A percentile compares a stretch with the other conserved stretches of the same genome.
Evolutionary conservation across 75 land plant genomes (phyloP).

Genomic region (Pinus albicaulis): DNA sequence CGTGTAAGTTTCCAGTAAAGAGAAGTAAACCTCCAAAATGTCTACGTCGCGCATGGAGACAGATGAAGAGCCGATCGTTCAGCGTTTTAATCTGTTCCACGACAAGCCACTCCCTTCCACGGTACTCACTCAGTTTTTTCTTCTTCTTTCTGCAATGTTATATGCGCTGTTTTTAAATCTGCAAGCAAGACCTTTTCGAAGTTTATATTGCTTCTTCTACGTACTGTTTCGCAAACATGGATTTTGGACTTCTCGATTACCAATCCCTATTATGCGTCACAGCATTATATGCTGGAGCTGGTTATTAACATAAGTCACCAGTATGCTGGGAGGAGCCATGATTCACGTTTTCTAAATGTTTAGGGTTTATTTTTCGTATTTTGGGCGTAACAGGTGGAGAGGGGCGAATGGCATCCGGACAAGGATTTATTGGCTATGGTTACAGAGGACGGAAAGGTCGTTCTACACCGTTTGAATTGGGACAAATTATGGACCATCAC

Average conservation of each 20-base stretch:
- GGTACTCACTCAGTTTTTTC: not conserved
- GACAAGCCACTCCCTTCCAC: slow-evolving; percentile 10
- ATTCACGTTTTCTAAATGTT: not conserved
- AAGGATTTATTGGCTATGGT: slow-evolving; percentile 98
- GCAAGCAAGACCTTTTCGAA: not conserved
- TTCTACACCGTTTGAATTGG: slow-evolving; percentile 98
- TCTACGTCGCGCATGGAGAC: slow-evolving; percentile 3
- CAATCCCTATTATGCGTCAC: not conserved
- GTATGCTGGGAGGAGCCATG: not conserved
- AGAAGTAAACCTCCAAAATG: not conserved
- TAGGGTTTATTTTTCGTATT: not conserved
- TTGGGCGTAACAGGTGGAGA: slow-evolving; percentile 54
- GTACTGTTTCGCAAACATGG: not conserved
- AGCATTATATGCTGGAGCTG: not conserved
- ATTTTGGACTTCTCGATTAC: not conserved
- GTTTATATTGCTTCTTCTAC: not conserved
- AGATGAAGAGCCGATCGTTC: not conserved
- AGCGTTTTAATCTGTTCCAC: slow-evolving; percentile 8
- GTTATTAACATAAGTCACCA: not conserved
- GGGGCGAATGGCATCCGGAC: slow-evolving; percentile 97
- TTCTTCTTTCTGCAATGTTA: not conserved
- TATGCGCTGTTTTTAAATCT: not conserved
- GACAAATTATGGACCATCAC: slow-evolving; percentile 90
- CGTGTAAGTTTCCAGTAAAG: too few species aligned
- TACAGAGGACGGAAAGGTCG: slow-evolving; percentile 78